Conservation (phyloP, 23 red algal species). For the Pyropia haitanensis region DNA sequence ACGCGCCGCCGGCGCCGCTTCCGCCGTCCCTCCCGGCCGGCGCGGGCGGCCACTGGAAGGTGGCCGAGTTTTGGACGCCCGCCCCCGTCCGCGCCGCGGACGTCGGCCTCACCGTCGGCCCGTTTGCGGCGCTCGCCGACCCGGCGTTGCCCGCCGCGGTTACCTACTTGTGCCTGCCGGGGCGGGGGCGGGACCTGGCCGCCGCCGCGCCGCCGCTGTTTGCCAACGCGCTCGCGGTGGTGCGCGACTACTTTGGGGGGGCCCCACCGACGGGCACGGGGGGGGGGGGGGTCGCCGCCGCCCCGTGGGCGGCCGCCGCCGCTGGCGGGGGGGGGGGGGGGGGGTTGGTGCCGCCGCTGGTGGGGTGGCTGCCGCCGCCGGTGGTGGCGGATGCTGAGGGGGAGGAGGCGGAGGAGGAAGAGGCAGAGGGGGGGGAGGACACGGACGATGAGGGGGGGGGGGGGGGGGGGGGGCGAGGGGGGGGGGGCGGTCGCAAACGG, state of each 20-base stretch:
- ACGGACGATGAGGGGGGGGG: too few species aligned
- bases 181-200: conserved; percentile 56
- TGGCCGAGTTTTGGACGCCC: conserved; percentile 18
- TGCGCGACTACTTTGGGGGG: conserved; percentile 58
- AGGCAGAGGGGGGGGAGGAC: too few species aligned
- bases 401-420: too few species aligned
- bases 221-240: conserved; percentile 61
- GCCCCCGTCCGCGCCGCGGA: conserved; percentile 51
- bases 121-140: conserved; percentile 74
- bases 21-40: too few species aligned
- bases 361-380: too few species aligned
- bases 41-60: not conserved
- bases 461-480: too few species aligned
- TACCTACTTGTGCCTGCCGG: conserved; percentile 88
- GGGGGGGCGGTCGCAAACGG: too few species aligned
- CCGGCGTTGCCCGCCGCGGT: conserved; percentile 47
- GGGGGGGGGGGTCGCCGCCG: not conserved
- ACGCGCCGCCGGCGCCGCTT: too few species aligned
- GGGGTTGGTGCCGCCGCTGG: too few species aligned
- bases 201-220: conserved; percentile 59
- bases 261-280: conserved; percentile 31
- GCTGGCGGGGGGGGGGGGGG: too few species aligned
- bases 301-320: too few species aligned
- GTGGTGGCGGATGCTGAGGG: too few species aligned
- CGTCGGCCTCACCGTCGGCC: conserved; percentile 66